These are phyloP conservation scores for Sporothrix globosa DNA, from an alignment of 2,329 filamentous ascomycete genomes.

Conservation along the genomic window DNA sequence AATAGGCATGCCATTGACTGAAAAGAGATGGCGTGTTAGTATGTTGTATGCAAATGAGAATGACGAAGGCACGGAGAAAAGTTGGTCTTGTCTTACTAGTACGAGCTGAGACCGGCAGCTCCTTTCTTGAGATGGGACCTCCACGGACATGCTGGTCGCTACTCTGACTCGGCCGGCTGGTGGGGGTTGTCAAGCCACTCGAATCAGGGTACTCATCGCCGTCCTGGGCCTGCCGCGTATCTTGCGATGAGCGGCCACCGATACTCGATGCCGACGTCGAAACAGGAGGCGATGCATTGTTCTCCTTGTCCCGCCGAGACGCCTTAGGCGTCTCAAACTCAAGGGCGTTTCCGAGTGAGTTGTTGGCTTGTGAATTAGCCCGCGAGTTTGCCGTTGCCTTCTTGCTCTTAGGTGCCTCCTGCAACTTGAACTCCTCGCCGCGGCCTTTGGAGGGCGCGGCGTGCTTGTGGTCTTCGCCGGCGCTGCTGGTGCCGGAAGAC, in stretches of 20 bases:
- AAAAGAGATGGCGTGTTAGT: conserved; percentile 7
- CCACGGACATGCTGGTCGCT: conserved; percentile 50
- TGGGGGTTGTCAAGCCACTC: conserved; percentile 40
- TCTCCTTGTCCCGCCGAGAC: conserved; percentile 44
- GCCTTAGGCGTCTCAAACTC: conserved; percentile 47
- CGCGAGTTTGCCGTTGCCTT: conserved; percentile 48
- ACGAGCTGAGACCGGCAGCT: conserved; percentile 54
- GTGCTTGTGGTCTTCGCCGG: conserved; percentile 48
- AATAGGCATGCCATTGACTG: conserved; percentile 46
- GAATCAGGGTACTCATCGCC: conserved; percentile 54
- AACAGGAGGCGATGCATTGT: conserved; percentile 41
- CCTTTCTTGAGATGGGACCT: conserved; percentile 66
- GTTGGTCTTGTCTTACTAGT: conserved; percentile 47
- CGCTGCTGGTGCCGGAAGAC: conserved; percentile 41
- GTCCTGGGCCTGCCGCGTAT: conserved; percentile 58
- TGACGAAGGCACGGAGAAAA: not conserved
- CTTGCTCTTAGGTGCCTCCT: conserved; percentile 75
- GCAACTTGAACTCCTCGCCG: conserved; percentile 71
- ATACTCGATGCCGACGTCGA: conserved; percentile 43
- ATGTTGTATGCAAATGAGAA: not conserved
- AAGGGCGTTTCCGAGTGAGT: conserved; percentile 36
- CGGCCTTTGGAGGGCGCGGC: conserved; percentile 44
- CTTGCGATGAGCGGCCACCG: conserved; percentile 59
- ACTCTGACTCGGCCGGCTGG: conserved; percentile 47
- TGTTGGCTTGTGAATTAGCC: conserved; percentile 51